phyloP scores from a whole-genome alignment of 148 eudicot species.

The Cornus kousa region DNA sequence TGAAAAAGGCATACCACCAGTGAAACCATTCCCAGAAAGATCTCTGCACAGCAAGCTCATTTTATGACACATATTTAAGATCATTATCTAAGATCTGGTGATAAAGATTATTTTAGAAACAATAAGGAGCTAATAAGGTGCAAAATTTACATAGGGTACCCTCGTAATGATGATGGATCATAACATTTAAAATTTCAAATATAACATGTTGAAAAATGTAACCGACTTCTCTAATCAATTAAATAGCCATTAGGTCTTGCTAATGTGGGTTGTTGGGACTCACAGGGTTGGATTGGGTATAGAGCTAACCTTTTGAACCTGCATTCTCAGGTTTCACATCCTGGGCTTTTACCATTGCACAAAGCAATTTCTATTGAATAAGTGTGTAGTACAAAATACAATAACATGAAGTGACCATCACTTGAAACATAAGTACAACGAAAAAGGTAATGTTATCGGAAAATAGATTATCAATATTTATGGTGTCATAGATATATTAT shows the following conservation, averaged over 20 bases:
- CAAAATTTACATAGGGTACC: not conserved
- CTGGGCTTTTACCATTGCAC: not conserved
- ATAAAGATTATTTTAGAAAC: not conserved
- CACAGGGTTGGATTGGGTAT: not conserved
- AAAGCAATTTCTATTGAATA: not conserved
- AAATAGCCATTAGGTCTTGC: not conserved
- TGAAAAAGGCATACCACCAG: constrained; percentile 58
- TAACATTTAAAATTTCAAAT: too few species aligned
- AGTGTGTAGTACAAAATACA: not conserved
- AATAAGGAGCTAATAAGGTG: not conserved
- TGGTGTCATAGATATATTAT: too few species aligned
- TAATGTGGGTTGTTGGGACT: not conserved
- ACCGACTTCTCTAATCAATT: not conserved
- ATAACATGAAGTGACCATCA: not conserved
- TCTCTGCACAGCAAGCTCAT: constrained; percentile 38
- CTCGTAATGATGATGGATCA: not conserved
- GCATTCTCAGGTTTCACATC: not conserved
- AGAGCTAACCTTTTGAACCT: not conserved
- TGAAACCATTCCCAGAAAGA: constrained; percentile 51
- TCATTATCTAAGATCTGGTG: not conserved
- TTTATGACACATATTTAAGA: not conserved
- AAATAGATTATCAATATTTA: too few species aligned
- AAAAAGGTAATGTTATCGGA: too few species aligned
- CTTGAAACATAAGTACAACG: not conserved
- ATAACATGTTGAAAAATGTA: too few species aligned